A percentile compares a stretch with the other conserved stretches of the same genome.
Conservation (phyloP, 1,139 yeast species). For the Debaryomyces fabryi region DNA sequence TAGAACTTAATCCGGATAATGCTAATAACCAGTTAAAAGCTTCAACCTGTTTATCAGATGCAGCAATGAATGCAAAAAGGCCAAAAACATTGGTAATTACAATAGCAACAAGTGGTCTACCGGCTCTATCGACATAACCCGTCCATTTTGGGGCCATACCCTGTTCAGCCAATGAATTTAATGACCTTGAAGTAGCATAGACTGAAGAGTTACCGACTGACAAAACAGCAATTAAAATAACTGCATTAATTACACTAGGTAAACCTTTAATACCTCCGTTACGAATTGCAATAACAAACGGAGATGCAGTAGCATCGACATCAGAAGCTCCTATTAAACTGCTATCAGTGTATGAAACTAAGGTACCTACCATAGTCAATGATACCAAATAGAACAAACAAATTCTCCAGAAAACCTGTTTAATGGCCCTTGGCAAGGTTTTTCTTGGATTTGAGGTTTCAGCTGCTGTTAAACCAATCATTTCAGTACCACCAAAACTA, state of each 20-base stretch:
- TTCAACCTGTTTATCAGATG: slow-evolving; percentile 34
- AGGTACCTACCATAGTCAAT: slow-evolving; percentile 39
- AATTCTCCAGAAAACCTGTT: slow-evolving; percentile 51
- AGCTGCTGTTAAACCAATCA: slow-evolving; percentile 45
- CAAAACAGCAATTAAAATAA: slow-evolving; percentile 49
- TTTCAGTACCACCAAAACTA: slow-evolving; percentile 45
- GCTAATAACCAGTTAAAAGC: slow-evolving; percentile 42
- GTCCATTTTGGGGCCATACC: slow-evolving; percentile 37
- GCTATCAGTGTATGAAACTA: slow-evolving; percentile 37
- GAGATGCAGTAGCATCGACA: slow-evolving; percentile 58
- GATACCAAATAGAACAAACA: slow-evolving; percentile 43
- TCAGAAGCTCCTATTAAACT: slow-evolving; percentile 40
- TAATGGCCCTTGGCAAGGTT: slow-evolving; percentile 43
- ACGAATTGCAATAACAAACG: slow-evolving; percentile 61
- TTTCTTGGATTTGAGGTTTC: slow-evolving; percentile 44
- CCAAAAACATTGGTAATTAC: slow-evolving; percentile 32
- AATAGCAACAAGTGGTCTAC: slow-evolving; percentile 37
- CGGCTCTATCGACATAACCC: slow-evolving; percentile 35
- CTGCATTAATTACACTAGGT: slow-evolving; percentile 55
- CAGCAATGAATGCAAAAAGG: slow-evolving; percentile 32
- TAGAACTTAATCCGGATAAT: slow-evolving; percentile 41
- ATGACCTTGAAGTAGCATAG: slow-evolving; percentile 36
- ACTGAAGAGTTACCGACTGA: slow-evolving; percentile 51
- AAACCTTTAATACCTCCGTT: slow-evolving; percentile 57
- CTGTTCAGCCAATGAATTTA: slow-evolving; percentile 36